Evolutionary conservation across 257 asterid species (phyloP), one percentile per base, ranked within the genome.

Genomic region (Solanum etuberosum): DNA sequence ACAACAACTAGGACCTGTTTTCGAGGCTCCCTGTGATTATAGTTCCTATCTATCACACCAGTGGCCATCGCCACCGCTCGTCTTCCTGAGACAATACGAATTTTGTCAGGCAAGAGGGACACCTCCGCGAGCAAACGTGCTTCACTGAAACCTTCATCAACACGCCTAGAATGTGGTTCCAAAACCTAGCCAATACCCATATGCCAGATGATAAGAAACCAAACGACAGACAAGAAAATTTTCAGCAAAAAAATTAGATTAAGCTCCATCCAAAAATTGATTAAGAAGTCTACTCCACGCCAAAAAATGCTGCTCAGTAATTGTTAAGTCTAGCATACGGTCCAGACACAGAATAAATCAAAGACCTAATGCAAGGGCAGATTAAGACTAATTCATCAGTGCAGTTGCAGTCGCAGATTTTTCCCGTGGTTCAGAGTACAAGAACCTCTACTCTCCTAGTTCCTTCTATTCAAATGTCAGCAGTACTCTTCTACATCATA

Each of bases 11-110:
- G 88, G 51, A 97, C 99, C 93, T 95, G 98, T 90, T 97, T 97
- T 54, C 89, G 92, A 63, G 94, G 95, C 86, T 94, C 98, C 90
- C 90, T 91, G 70, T 87, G 91, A 89, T 93, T 93, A 87, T 95
- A 96, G 72, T 81, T 91, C 85, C 92, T 92, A 86, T 97, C 99
- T 77, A 96, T 91, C 86, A 93, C 88, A 77, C 99, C 99, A 16
- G 99, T 91, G 51, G 98, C 99, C 98, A 97, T 96, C 57, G 99
- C 99, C 88, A 96, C 98, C 35, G 98, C 98, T 71, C 98, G 97
- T 90, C 99, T 94, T 78, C 99, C 99, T 14, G 99, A 91, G 78
- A 96, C 91, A 83, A 97, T 92, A 42, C 99, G 98, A 84, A 92
- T 90, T 86, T 96, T 96, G 89, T 96, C 99, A 31, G 99, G 99